Percentiles rank a stretch among this genome's conserved stretches.
Conservation (phyloP, 805 yeast genomes). For the Myxozyma vanderwaltii region DNA sequence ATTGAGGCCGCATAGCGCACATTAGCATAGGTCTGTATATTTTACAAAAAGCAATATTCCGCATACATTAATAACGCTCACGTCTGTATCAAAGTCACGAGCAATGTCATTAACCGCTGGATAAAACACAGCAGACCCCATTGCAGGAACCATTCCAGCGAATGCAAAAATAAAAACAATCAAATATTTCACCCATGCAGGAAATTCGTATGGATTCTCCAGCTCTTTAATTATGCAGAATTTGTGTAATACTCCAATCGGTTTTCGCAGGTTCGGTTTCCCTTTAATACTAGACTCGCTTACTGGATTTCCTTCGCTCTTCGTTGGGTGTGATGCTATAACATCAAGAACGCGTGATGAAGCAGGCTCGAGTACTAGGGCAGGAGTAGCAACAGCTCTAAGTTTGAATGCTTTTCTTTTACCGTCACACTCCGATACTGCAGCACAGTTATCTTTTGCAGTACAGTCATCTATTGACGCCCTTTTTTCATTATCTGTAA, state of each 20-base stretch:
- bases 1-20: too few relatives aligned
- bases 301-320: not conserved
- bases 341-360: slow-evolving; percentile 13
- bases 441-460: too few relatives aligned
- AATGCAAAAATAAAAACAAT: slow-evolving; percentile 67
- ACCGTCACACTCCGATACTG: not conserved
- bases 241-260: slow-evolving; percentile 20
- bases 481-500: too few relatives aligned
- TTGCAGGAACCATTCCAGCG: slow-evolving; percentile 81
- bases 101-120: slow-evolving; percentile 73
- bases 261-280: slow-evolving; percentile 8
- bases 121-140: slow-evolving; percentile 82
- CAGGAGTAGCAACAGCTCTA: slow-evolving; percentile 13
- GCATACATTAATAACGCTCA: slow-evolving; percentile 62
- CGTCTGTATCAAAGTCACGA: slow-evolving; percentile 56
- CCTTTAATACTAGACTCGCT: not conserved
- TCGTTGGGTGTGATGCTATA: slow-evolving; percentile 1
- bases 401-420: slow-evolving; percentile 1
- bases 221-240: slow-evolving; percentile 66
- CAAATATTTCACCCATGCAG: slow-evolving; percentile 51
- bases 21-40: too few relatives aligned
- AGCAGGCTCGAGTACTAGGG: slow-evolving; percentile 22
- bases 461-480: too few relatives aligned
- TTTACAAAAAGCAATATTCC: not conserved
- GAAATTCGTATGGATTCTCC: slow-evolving; percentile 68